Evolutionary conservation across 106 monocot genomes (phyloP).

Genomic region (Narthecium ossifragum): DNA sequence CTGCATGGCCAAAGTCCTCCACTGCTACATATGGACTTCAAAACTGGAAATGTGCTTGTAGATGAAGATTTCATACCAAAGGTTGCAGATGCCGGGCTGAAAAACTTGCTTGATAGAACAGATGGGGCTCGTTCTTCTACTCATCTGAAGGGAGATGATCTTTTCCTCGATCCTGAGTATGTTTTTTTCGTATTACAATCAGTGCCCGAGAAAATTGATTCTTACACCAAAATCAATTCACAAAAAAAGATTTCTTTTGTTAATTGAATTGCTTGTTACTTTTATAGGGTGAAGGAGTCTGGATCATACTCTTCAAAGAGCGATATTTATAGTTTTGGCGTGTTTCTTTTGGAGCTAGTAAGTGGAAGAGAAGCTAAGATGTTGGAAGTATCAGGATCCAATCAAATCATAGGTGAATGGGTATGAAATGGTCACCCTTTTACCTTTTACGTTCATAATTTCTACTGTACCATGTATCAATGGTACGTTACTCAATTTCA

Average conservation of each 20-base stretch:
- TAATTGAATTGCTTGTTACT: not conserved
- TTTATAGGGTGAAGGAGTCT: slow-evolving; percentile 42
- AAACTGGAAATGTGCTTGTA: slow-evolving; percentile 80
- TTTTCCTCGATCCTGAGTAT: slow-evolving; percentile 80
- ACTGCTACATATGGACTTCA: slow-evolving; percentile 76
- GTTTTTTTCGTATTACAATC: not conserved
- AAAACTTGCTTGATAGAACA: slow-evolving; percentile 42
- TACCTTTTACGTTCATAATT: too few relatives aligned
- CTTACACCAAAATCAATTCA: not conserved
- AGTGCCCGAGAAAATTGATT: too few relatives aligned
- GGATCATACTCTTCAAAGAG: slow-evolving; percentile 50
- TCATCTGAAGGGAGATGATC: slow-evolving; percentile 31
- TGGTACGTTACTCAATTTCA: too few relatives aligned
- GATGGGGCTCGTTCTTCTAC: slow-evolving; percentile 38
- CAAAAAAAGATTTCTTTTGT: too few relatives aligned
- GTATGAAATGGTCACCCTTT: too few relatives aligned
- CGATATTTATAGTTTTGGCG: slow-evolving; percentile 93
- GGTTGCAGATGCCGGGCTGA: slow-evolving; percentile 77
- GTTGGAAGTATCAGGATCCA: too few relatives aligned
- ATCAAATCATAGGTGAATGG: too few relatives aligned
- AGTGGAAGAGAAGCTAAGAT: too few relatives aligned
- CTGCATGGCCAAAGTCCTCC: slow-evolving; percentile 73
- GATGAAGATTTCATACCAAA: slow-evolving; percentile 82
- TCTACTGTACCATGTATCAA: too few relatives aligned
- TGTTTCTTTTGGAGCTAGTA: slow-evolving; percentile 84